phyloP scores from a whole-genome alignment of 2,329 filamentous ascomycete genomes.

The Aspergillus puulaauensis region DNA sequence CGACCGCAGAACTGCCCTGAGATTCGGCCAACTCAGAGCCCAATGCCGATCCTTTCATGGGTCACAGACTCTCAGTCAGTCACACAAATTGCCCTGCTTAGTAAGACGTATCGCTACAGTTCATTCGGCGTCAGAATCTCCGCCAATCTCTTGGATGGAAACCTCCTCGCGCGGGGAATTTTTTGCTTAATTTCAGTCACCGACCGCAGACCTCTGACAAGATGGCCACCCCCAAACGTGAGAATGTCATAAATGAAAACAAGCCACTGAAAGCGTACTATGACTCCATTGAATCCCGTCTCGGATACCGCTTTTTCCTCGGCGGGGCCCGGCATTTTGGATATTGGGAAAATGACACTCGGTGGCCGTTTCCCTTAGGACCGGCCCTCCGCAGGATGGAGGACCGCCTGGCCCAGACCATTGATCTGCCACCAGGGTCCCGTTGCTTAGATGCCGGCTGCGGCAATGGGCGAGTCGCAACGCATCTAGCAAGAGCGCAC shows the following conservation, averaged over 20 bases:
- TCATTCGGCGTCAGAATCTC: background rate
- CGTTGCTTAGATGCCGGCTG: constrained; percentile 29
- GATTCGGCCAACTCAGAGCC: background rate
- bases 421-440: constrained; percentile 31
- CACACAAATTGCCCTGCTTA: background rate
- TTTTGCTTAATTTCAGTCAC: background rate
- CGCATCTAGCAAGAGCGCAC: constrained; percentile 47
- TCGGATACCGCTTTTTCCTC: constrained; percentile 39
- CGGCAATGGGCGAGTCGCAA: constrained; percentile 47
- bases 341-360: constrained; percentile 47
- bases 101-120: background rate
- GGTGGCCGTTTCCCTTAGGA: constrained; percentile 51
- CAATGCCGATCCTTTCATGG: background rate
- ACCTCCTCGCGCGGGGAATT: background rate
- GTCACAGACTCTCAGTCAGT: background rate
- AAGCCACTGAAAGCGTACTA: constrained; percentile 39
- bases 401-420: constrained; percentile 47
- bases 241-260: background rate
- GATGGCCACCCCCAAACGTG: background rate
- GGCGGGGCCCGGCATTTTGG: constrained; percentile 54
- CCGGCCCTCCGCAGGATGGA: constrained; percentile 51
- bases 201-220: too few relatives aligned
- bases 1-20: background rate
- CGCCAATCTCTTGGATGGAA: background rate
- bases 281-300: constrained; percentile 41